Evolutionary conservation across 75 land plant genomes (phyloP).

Genomic region (Sequoia sempervirens): DNA sequence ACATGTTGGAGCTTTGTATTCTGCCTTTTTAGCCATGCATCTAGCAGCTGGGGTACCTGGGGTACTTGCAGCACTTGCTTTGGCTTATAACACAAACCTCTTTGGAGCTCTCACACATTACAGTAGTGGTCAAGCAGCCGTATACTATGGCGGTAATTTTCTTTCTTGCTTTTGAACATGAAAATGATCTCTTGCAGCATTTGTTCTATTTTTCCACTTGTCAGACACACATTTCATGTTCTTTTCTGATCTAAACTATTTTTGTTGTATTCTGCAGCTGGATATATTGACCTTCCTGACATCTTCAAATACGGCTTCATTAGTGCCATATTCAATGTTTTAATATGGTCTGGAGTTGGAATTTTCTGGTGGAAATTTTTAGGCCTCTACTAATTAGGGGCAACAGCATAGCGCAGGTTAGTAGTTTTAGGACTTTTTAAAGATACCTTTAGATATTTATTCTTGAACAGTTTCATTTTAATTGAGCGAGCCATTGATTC

Average conservation of each 20-base stretch:
- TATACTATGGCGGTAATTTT: constrained; percentile 90
- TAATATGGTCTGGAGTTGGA: constrained; percentile 77
- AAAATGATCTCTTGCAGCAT: not conserved
- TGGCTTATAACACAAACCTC: constrained; percentile 97
- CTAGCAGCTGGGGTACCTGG: constrained; percentile 95
- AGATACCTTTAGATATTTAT: not conserved
- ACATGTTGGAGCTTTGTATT: constrained; percentile 96
- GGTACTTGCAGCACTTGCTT: constrained; percentile 84
- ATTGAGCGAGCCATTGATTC: not conserved
- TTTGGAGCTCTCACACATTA: constrained; percentile 99
- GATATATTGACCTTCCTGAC: constrained; percentile 92
- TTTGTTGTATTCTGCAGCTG: constrained; percentile 51
- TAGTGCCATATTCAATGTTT: constrained; percentile 59
- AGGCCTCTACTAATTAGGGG: constrained; percentile 62
- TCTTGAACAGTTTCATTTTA: not conserved
- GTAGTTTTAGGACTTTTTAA: not conserved
- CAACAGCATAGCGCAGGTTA: not conserved
- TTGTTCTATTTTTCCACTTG: constrained; percentile 1
- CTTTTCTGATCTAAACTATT: not conserved
- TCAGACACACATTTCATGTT: not conserved
- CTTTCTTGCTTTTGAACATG: not conserved
- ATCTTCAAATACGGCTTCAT: constrained; percentile 75
- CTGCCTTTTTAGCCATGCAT: constrained; percentile 97
- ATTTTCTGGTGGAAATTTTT: constrained; percentile 89
- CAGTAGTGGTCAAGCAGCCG: constrained; percentile 99